Conservation (phyloP, 2,329 filamentous ascomycete species). For the Alternaria sp. region DNA sequence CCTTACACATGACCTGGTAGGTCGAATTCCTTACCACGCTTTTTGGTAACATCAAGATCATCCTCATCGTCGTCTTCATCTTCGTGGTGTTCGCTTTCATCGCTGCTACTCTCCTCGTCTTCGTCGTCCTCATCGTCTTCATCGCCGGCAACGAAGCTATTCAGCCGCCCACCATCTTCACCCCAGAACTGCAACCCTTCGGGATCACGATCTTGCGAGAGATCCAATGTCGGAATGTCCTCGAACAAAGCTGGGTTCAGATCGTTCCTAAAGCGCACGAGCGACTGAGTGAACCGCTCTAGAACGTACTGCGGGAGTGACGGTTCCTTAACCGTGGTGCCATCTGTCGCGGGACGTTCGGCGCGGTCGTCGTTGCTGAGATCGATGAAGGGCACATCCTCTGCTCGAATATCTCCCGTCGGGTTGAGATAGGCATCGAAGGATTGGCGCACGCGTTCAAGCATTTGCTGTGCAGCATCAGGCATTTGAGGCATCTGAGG, state of each 20-base stretch:
- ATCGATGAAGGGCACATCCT: slow-evolving; percentile 45
- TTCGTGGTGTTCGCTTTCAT: slow-evolving; percentile 44
- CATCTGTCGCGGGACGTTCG: slow-evolving; percentile 42
- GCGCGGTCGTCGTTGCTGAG: slow-evolving; percentile 46
- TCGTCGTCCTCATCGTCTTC: slow-evolving; percentile 40
- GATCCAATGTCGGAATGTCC: slow-evolving; percentile 39
- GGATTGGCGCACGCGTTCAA: slow-evolving; percentile 47
- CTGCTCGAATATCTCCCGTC: slow-evolving; percentile 40
- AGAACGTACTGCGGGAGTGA: slow-evolving; percentile 55
- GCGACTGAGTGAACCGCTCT: slow-evolving; percentile 52
- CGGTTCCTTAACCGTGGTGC: slow-evolving; percentile 45
- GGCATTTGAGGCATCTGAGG: slow-evolving; percentile 37
- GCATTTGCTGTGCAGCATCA: slow-evolving; percentile 43
- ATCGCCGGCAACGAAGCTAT: slow-evolving; percentile 28
- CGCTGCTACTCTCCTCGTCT: slow-evolving; percentile 42
- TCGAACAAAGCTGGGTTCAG: slow-evolving; percentile 44
- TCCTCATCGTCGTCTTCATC: slow-evolving; percentile 39
- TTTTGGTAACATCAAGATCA: slow-evolving; percentile 31
- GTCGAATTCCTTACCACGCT: slow-evolving; percentile 37
- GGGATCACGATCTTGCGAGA: slow-evolving; percentile 34
- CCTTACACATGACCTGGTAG: slow-evolving; percentile 47
- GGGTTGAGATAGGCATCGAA: slow-evolving; percentile 54
- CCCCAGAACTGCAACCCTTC: slow-evolving; percentile 44
- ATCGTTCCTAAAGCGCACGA: slow-evolving; percentile 56
- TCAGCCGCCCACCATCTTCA: slow-evolving; percentile 34